Evolutionary conservation across 2,329 filamentous ascomycete genomes (phyloP).

Genomic region (Chaetomiaceae sp.): DNA sequence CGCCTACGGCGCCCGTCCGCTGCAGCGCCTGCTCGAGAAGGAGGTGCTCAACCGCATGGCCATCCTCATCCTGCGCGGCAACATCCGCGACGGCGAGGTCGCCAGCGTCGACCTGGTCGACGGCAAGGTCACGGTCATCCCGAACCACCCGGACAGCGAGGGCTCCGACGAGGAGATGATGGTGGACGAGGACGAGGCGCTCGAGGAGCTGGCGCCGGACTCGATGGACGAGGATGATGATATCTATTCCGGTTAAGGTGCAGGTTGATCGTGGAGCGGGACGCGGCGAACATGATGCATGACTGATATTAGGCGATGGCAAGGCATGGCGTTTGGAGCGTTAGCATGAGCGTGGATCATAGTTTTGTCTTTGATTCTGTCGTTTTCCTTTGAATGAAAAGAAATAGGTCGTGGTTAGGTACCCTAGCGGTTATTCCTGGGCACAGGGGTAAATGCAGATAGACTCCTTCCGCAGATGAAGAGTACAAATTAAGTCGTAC

Average conservation of each 20-base stretch:
- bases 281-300: too few species aligned
- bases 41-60: slow-evolving; percentile 93
- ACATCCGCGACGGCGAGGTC: slow-evolving; percentile 76
- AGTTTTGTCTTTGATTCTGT: too few species aligned
- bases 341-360: neutral
- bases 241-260: slow-evolving; percentile 34
- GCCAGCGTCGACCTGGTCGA: slow-evolving; percentile 74
- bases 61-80: slow-evolving; percentile 80
- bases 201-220: slow-evolving; percentile 60
- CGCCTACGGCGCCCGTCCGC: slow-evolving; percentile 84
- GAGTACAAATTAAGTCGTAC: too few species aligned
- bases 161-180: slow-evolving; percentile 61
- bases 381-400: too few species aligned
- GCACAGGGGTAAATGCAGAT: too few species aligned
- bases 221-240: slow-evolving; percentile 51
- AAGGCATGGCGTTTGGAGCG: too few species aligned
- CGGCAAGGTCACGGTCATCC: slow-evolving; percentile 71
- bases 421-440: too few species aligned
- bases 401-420: too few species aligned
- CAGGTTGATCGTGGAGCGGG: neutral
- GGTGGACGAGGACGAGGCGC: slow-evolving; percentile 60
- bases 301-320: too few species aligned
- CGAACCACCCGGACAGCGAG: slow-evolving; percentile 68
- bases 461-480: too few species aligned
- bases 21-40: slow-evolving; percentile 88